Conservation (phyloP, 352 stramenopile genomes). For the Pythium myriotylum region DNA sequence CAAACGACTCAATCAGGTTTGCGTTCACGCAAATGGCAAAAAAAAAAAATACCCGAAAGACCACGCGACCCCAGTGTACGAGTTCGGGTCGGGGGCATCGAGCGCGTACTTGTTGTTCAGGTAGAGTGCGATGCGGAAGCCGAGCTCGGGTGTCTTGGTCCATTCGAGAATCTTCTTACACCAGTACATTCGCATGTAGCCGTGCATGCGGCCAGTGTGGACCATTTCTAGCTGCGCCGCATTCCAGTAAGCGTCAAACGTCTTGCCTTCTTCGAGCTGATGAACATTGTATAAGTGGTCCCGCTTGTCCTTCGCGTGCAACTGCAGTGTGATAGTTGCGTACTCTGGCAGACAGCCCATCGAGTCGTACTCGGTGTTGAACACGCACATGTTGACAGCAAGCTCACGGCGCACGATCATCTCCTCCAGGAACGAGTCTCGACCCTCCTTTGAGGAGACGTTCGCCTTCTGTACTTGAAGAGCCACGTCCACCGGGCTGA, state of each 20-base stretch:
- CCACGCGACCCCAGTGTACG: slow-evolving; percentile 84
- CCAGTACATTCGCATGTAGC: slow-evolving; percentile 99
- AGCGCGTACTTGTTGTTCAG: slow-evolving; percentile 99
- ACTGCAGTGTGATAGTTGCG: slow-evolving; percentile 90
- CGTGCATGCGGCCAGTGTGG: slow-evolving; percentile 91
- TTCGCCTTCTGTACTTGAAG: slow-evolving; percentile 63
- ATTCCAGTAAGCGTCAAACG: slow-evolving; percentile 98
- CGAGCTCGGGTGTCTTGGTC: slow-evolving; percentile 90
- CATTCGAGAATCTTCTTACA: slow-evolving; percentile 99
- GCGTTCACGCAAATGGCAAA: neutral
- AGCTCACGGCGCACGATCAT: slow-evolving; percentile 96
- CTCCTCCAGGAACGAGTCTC: slow-evolving; percentile 97
- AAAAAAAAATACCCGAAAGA: slow-evolving; percentile 53
- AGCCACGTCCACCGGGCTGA: slow-evolving; percentile 69
- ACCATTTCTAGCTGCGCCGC: slow-evolving; percentile 96
- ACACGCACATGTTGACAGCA: slow-evolving; percentile 97
- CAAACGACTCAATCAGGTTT: too few relatives aligned
- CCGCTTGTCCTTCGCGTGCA: slow-evolving; percentile 87
- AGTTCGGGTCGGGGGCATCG: slow-evolving; percentile 97
- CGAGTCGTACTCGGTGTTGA: slow-evolving; percentile 95
- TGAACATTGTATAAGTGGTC: slow-evolving; percentile 91
- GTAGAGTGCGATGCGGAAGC: slow-evolving; percentile 91
- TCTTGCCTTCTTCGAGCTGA: slow-evolving; percentile 92
- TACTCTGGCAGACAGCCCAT: slow-evolving; percentile 89
- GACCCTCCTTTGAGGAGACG: slow-evolving; percentile 64